phyloP scores from a whole-genome alignment of 2,329 filamentous ascomycete genomes.

The Scedosporium minutisporum region DNA sequence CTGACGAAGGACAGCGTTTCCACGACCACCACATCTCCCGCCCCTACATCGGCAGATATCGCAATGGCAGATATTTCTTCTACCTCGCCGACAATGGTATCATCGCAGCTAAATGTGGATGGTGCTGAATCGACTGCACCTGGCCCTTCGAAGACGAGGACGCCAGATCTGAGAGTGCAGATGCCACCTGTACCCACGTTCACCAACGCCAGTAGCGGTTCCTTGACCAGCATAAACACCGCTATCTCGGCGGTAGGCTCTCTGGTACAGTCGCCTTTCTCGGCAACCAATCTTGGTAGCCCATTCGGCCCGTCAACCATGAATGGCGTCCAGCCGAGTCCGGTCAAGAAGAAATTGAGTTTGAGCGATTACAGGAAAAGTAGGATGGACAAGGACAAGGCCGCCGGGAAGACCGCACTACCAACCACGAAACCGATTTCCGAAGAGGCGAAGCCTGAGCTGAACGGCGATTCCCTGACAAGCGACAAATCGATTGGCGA shows the following conservation, averaged over 20 bases:
- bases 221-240: slow-evolving; percentile 26
- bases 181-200: slow-evolving; percentile 47
- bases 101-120: slow-evolving; percentile 11
- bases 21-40: slow-evolving; percentile 2
- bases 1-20: not conserved
- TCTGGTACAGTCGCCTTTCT: slow-evolving; percentile 40
- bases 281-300: slow-evolving; percentile 26
- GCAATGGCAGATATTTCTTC: not conserved
- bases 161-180: slow-evolving; percentile 42
- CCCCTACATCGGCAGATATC: slow-evolving; percentile 1
- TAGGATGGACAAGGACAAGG: slow-evolving; percentile 42
- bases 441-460: slow-evolving; percentile 7
- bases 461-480: not conserved
- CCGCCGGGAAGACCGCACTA: slow-evolving; percentile 24
- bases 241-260: slow-evolving; percentile 35
- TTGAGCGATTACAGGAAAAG: slow-evolving; percentile 56
- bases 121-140: not conserved
- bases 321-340: slow-evolving; percentile 42
- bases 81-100: not conserved
- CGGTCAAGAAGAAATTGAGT: slow-evolving; percentile 58
- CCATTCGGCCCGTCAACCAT: slow-evolving; percentile 35
- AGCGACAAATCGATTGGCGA: not conserved
- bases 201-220: slow-evolving; percentile 24
- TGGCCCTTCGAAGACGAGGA: slow-evolving; percentile 23
- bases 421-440: slow-evolving; percentile 11